A percentile compares a stretch with the other conserved stretches of the same genome.
Conservation (phyloP, 2,329 filamentous ascomycete species). For the Stemphylium vesicarium region DNA sequence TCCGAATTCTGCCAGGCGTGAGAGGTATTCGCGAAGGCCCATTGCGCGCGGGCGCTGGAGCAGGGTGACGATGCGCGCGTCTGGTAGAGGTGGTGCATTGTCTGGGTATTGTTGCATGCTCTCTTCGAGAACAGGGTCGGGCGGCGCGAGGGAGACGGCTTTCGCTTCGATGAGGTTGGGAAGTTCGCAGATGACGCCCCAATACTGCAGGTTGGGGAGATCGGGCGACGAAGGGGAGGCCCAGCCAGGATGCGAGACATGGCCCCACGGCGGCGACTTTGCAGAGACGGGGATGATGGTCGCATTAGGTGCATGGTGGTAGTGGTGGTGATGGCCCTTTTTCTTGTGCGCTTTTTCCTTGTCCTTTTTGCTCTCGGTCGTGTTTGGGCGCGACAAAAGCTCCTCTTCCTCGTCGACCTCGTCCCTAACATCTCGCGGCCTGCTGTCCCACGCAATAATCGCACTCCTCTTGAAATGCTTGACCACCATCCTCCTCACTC, state of each 20-base stretch:
- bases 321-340: constrained; percentile 27
- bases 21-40: constrained; percentile 80
- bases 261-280: constrained; percentile 72
- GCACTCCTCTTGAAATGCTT: constrained; percentile 78
- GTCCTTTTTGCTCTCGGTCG: constrained; percentile 38
- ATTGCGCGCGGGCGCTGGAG: constrained; percentile 74
- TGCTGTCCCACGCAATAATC: constrained; percentile 77
- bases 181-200: constrained; percentile 79
- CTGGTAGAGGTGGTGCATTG: constrained; percentile 55
- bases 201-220: constrained; percentile 82
- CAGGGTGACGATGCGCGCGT: constrained; percentile 71
- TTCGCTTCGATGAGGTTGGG: constrained; percentile 91
- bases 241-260: constrained; percentile 89
- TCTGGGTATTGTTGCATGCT: constrained; percentile 27
- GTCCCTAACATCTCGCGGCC: constrained; percentile 66
- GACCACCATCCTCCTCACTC: constrained; percentile 77
- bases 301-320: constrained; percentile 30
- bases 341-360: constrained; percentile 41
- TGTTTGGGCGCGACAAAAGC: constrained; percentile 23
- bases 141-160: constrained; percentile 82
- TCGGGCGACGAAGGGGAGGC: constrained; percentile 77
- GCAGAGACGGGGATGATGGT: constrained; percentile 51
- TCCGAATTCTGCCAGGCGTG: constrained; percentile 70
- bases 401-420: constrained; percentile 45
- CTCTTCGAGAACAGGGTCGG: constrained; percentile 53